Base-by-base conservation (phyloP, 2,329 filamentous ascomycete genomes). In the Fusarium buxicola region DNA sequence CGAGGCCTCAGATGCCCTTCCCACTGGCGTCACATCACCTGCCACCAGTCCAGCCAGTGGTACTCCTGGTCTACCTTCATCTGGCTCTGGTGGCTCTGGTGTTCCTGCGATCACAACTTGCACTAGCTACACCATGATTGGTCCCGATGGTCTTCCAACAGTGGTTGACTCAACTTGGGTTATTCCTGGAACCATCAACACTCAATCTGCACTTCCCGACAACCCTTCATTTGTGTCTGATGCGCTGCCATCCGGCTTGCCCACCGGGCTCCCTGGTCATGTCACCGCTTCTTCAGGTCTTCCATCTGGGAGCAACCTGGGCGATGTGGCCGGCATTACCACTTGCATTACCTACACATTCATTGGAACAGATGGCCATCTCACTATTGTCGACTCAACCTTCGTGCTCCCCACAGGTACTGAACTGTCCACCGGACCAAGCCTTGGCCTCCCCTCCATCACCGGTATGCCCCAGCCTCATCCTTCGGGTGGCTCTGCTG, bases 131-230 rank as follows among this genome's bases (percentile, higher is more conserved):
- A 72, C 69, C 30, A 53, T 56, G 18, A 66, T 54, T 46, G 69
- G 69, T 32, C 11, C 57, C 2, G 49, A 71, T 54, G 69, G 69
- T 27, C 53, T 66, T n/a, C 68, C 71, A 13, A 76, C 72, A 11
- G 55, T 74, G 36, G 55, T 74, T 12, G 74, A 75, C 41, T 69
- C 74, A 4, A 77, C 75, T 10, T 69, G 73, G 62, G 63, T 74
- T 7, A 58, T 75, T 21, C 64, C 71, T 21, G 65, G 58, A 28
- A 64, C 67, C 46, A 40, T 57, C 32, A 51, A 57, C 21, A 60
- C 70, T 16, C 67, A 69, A 10, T 55, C 65, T 2, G 63, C 43
- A 8, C 16, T 56, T 21, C 49, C 67, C n/a, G 34, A n/a, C 2
- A 65, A 55, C 27, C 68, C 68, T 25, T 63, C 68, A 2, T 70